Evolutionary conservation across 495 filamentous ascomycete genomes (phyloP).

Genomic region (Penicillium cosmopolitanum): DNA sequence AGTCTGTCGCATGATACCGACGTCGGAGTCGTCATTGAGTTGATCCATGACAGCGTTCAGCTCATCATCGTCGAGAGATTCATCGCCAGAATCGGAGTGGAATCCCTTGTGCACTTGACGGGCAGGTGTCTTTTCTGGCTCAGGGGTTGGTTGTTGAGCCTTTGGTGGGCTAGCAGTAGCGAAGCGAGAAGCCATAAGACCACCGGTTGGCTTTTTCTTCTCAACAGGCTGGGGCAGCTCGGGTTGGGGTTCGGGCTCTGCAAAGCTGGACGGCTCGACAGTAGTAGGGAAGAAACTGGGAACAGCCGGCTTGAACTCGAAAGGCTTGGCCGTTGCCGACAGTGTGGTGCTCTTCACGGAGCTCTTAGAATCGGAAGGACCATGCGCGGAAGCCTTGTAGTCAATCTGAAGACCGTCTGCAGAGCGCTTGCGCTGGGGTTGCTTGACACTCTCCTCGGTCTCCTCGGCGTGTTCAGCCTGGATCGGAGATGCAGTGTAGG

Average conservation of each 20-base stretch:
- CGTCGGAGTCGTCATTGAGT: conserved; percentile 68
- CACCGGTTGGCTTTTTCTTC: conserved; percentile 25
- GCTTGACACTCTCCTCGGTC: conserved; percentile 12
- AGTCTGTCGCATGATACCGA: conserved; percentile 67
- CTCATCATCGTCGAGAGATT: conserved; percentile 69
- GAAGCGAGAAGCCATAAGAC: conserved; percentile 47
- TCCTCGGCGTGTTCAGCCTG: conserved; percentile 28
- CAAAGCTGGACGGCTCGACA: conserved; percentile 46
- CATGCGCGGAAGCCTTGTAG: conserved; percentile 19
- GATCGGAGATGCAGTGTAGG: conserved; percentile 37
- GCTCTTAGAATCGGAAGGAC: conserved; percentile 28
- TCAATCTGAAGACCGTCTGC: conserved; percentile 13
- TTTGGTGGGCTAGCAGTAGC: conserved; percentile 36
- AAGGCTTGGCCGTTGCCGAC: conserved; percentile 69
- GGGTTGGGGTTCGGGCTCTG: conserved; percentile 14
- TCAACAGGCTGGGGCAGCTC: conserved; percentile 10
- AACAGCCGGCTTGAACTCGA: conserved; percentile 61
- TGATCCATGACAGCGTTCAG: conserved; percentile 87
- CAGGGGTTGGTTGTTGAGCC: conserved; percentile 13
- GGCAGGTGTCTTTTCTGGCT: conserved; percentile 12
- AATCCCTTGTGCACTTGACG: conserved; percentile 18
- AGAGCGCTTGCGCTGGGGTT: conserved; percentile 16
- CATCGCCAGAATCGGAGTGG: conserved; percentile 32
- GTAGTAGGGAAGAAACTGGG: conserved; percentile 48
- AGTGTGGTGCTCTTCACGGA: conserved; percentile 42